Base-by-base conservation (phyloP, 1,139 yeast genomes). In the Taiozyma onychis region DNA sequence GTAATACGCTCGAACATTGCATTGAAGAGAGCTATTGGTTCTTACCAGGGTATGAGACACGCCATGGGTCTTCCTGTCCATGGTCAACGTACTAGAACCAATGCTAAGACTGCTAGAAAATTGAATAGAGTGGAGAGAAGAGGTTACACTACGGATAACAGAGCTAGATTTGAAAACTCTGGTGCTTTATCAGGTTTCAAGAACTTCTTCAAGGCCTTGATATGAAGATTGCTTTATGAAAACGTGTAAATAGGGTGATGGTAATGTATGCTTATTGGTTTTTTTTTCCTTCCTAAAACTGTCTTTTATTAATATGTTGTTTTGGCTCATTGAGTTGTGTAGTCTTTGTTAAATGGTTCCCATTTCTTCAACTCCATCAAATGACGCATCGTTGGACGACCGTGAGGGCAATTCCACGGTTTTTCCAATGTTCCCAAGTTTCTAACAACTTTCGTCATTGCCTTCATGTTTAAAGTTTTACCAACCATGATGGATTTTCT, bases 341-440 rank as follows among this genome's bases (percentile, higher is more conserved):
- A 74, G 57, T 80, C 85, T 2, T 67, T 67, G 10, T 58, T 59
- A 54, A 77, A 79, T 1, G 74, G 59, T 27, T 66, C 62, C 80
- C 83, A 77, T 45, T 72, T 67, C 45, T 73, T 66, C 42, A 85
- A 60, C 46, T 88, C 90, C 55, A 83, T 79, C 51, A 93, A 71
- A 66, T 93, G 98, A 51, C 99, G 75, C 85, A 93, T 81, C 2
- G 99, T 93, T 1, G 99, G 99, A 54, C 99, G 73, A 0, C 99
- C 99, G 68, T 93, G 99, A 0, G 99, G 99, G 66, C 99, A 93
- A 63, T 91, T 93, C 99, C 99, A 95, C 0, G 99, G 99, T 62
- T 88, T 88, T 55, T 90, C 93, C 39, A 95, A 71, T 0, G 67
- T 70, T 22, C 95, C 81, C 51, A 95, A 70, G 59, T 90, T 78